Evolutionary conservation across 2,329 filamentous ascomycete species (phyloP).

Genomic region (Aurifilum marmelostoma): DNA sequence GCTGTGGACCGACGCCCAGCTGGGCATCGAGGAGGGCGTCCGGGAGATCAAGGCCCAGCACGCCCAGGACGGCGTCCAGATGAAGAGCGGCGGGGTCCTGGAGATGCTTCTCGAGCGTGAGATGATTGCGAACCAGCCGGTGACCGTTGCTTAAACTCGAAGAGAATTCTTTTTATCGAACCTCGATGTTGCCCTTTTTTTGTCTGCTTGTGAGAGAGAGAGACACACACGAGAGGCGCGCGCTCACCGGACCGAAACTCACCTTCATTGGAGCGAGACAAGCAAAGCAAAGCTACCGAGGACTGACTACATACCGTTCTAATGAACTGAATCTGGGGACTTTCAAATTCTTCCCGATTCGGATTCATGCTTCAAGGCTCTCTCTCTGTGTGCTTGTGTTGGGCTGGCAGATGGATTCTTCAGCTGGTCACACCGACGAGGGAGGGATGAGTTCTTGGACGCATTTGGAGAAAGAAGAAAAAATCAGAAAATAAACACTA

Average conservation of each 20-base stretch:
- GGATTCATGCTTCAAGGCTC: slow-evolving; percentile 1
- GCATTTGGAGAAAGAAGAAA: background rate
- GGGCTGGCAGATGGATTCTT: background rate
- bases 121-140: slow-evolving; percentile 39
- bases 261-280: slow-evolving; percentile 40
- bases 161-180: background rate
- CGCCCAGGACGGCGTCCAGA: slow-evolving; percentile 37
- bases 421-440: background rate
- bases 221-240: slow-evolving; percentile 26
- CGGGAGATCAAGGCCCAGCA: slow-evolving; percentile 58
- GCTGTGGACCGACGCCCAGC: slow-evolving; percentile 91
- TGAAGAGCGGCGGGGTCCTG: slow-evolving; percentile 49
- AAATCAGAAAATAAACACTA: background rate
- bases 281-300: slow-evolving; percentile 22
- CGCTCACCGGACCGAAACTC: slow-evolving; percentile 36
- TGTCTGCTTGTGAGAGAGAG: background rate
- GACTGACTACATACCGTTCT: slow-evolving; percentile 20
- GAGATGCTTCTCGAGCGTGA: slow-evolving; percentile 64
- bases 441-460: background rate
- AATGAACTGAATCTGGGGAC: slow-evolving; percentile 8
- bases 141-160: slow-evolving; percentile 35
- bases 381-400: background rate
- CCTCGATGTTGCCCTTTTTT: too few species aligned
- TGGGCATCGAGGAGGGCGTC: slow-evolving; percentile 71
- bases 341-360: slow-evolving; percentile 2